Evolutionary conservation across 192 early-diverging fungal species (phyloP).

Genomic region (Linnemannia zychae): DNA sequence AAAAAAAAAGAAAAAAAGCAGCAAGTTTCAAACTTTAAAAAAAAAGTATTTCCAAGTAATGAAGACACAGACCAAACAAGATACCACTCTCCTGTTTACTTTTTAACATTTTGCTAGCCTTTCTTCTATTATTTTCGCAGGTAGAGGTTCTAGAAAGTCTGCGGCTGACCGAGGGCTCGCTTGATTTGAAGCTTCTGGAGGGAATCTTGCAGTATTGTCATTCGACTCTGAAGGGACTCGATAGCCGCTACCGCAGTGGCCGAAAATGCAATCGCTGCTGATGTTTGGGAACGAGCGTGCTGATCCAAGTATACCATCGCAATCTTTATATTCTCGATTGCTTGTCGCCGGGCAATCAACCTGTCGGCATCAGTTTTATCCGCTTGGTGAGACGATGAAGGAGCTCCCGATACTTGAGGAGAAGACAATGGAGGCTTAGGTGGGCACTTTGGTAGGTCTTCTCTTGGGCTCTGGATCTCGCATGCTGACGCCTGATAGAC

Average conservation of each 20-base stretch:
- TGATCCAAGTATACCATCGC: not conserved
- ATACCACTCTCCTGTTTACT: not conserved
- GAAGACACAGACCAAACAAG: not conserved
- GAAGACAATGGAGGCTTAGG: not conserved
- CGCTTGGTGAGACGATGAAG: not conserved
- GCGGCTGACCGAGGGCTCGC: not conserved
- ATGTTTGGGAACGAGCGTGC: not conserved
- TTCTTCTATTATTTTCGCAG: no score
- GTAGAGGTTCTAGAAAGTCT: no score
- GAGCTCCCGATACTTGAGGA: not conserved
- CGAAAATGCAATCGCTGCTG: not conserved
- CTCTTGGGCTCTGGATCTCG: no score
- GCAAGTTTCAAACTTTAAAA: not conserved
- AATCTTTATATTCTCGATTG: not conserved
- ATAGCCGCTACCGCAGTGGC: not conserved
- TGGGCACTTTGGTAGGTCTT: no score
- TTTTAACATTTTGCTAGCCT: no score
- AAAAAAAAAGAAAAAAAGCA: not conserved
- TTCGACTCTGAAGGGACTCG: not conserved
- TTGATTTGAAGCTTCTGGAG: not conserved
- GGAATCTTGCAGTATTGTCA: not conserved
- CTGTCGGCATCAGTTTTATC: not conserved
- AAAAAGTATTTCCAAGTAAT: not conserved
- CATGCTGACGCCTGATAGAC: no score
- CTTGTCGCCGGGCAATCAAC: not conserved